phyloP scores from a whole-genome alignment of 768 basidiomycete genomes.

The Mycena polygramma region DNA sequence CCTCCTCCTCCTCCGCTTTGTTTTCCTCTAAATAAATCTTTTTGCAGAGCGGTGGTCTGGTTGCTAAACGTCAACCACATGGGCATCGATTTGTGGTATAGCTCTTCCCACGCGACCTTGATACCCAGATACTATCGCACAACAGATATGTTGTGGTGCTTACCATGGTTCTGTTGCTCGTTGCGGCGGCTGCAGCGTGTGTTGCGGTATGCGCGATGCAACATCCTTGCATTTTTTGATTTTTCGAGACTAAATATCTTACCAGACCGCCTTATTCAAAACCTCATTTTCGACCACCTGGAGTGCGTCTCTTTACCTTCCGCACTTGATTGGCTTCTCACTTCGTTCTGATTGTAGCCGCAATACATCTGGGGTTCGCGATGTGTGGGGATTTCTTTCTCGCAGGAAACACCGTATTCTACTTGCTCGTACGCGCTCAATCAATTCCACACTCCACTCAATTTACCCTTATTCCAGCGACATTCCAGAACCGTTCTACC shows the following conservation, averaged over 20 bases:
- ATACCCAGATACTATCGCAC: not conserved
- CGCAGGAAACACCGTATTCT: not conserved
- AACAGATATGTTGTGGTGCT: not conserved
- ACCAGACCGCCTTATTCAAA: not conserved
- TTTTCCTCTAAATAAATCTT: not conserved
- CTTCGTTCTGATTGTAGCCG: not conserved
- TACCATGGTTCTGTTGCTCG: not conserved
- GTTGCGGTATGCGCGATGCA: not conserved
- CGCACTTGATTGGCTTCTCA: not conserved
- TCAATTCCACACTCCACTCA: not conserved
- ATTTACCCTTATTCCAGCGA: not conserved
- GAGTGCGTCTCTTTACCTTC: not conserved
- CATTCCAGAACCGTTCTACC: not conserved
- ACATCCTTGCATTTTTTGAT: not conserved
- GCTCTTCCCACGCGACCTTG: not conserved
- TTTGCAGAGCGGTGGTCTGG: not conserved
- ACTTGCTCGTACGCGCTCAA: not conserved
- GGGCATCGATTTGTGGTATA: not conserved
- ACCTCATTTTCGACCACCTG: not conserved
- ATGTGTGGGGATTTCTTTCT: not conserved
- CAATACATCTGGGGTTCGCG: not conserved
- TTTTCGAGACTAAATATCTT: not conserved
- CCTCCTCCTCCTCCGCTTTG: not conserved
- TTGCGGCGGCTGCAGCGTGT: not conserved
- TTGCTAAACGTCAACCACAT: constrained; percentile 5